phyloP scores from a whole-genome alignment of 2,329 filamentous ascomycete species.

The Pyrenochaeta sp. region DNA sequence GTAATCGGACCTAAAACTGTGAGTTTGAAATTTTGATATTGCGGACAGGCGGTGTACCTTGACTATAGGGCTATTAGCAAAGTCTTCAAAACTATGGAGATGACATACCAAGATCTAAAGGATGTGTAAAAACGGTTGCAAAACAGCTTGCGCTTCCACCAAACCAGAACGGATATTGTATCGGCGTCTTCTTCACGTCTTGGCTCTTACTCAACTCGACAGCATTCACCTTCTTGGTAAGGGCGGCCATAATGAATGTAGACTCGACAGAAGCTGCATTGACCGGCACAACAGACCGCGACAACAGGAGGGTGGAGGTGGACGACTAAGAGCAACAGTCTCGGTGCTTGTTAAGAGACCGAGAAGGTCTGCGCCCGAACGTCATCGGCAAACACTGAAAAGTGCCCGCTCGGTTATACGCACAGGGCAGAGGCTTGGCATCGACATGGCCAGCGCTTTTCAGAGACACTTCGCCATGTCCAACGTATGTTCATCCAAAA shows the following conservation, averaged over 20 bases:
- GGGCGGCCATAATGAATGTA: conserved; percentile 47
- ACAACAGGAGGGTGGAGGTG: neutral
- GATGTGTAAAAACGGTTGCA: conserved; percentile 91
- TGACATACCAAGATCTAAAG: conserved; percentile 82
- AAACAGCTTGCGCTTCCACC: conserved; percentile 93
- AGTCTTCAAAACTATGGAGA: neutral
- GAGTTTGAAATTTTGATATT: conserved; percentile 18
- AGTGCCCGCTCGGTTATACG: conserved; percentile 23
- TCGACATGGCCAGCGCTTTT: conserved; percentile 26
- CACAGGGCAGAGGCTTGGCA: conserved; percentile 33
- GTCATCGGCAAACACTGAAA: conserved; percentile 37
- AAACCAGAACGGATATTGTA: conserved; percentile 76
- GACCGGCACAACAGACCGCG: conserved; percentile 10
- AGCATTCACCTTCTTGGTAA: conserved; percentile 44
- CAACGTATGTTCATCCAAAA: conserved; percentile 16
- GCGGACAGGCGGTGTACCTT: conserved; percentile 47
- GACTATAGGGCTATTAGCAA: conserved; percentile 48
- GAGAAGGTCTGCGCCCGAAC: conserved; percentile 22
- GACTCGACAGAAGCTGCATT: conserved; percentile 20
- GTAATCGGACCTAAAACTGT: conserved; percentile 75
- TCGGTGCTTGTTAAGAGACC: conserved; percentile 35
- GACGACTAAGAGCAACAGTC: neutral
- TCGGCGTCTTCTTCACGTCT: conserved; percentile 49
- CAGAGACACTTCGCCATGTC: conserved; percentile 19
- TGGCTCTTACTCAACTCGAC: conserved; percentile 50